Percentiles rank a stretch among this genome's conserved stretches.
phyloP scores from a whole-genome alignment of 2,329 filamentous ascomycete species.

The Fusarium verrucosum region DNA sequence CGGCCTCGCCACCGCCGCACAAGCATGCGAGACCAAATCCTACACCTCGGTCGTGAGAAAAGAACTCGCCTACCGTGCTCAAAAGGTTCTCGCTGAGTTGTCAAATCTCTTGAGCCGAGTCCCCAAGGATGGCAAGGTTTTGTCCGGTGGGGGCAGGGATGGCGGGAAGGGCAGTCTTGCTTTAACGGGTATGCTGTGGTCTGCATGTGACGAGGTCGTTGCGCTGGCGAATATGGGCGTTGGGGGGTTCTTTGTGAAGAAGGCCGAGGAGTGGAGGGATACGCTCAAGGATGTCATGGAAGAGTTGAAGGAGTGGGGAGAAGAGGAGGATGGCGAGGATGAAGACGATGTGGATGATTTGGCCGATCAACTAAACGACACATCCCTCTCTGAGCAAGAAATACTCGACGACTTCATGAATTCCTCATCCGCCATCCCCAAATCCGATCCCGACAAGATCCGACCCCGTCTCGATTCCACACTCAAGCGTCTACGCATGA shows the following conservation, averaged over 20 bases:
- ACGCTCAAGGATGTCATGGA: slow-evolving; percentile 83
- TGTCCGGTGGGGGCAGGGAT: slow-evolving; percentile 46
- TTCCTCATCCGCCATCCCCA: slow-evolving; percentile 68
- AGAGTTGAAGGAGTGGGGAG: slow-evolving; percentile 88
- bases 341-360: slow-evolving; percentile 59
- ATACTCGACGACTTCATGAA: slow-evolving; percentile 75
- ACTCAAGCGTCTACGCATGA: slow-evolving; percentile 72
- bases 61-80: slow-evolving; percentile 69
- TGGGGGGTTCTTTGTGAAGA: slow-evolving; percentile 73
- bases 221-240: slow-evolving; percentile 73
- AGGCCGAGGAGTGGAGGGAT: slow-evolving; percentile 77
- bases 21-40: slow-evolving; percentile 67
- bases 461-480: slow-evolving; percentile 71
- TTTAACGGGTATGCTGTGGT: slow-evolving; percentile 83
- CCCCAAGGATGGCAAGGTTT: slow-evolving; percentile 64
- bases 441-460: slow-evolving; percentile 70
- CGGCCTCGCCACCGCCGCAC: slow-evolving; percentile 74
- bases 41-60: slow-evolving; percentile 71
- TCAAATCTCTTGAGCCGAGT: slow-evolving; percentile 68
- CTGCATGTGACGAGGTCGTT: slow-evolving; percentile 78
- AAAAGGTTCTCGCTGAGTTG: slow-evolving; percentile 71
- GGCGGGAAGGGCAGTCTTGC: slow-evolving; percentile 65
- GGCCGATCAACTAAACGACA: slow-evolving; percentile 45
- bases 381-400: slow-evolving; percentile 58
- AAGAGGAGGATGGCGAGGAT: slow-evolving; percentile 70